Evolutionary conservation across 208 protist genomes (phyloP).

Genomic region (Willaertia magna): DNA sequence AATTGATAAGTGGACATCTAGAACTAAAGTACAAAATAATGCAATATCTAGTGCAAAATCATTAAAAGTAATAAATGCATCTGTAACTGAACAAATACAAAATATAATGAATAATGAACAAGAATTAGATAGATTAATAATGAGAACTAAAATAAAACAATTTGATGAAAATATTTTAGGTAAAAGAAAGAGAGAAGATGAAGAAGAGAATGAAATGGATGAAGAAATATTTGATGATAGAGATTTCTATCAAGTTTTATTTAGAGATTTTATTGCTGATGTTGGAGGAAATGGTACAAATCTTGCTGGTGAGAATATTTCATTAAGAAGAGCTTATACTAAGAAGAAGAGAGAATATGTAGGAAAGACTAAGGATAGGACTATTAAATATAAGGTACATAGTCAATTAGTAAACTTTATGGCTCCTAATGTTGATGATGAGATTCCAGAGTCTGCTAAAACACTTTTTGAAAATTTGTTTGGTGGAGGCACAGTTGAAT

Average conservation of each 20-base stretch:
- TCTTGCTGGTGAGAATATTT: neutral
- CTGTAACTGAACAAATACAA: neutral
- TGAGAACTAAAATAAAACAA: neutral
- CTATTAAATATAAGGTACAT: neutral
- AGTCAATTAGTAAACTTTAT: neutral
- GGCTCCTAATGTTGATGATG: neutral
- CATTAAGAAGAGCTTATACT: neutral
- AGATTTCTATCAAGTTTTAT: constrained; percentile 4
- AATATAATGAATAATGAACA: neutral
- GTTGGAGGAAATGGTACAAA: neutral
- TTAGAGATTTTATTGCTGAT: constrained; percentile 9
- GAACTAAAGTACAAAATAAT: neutral
- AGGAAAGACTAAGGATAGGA: neutral
- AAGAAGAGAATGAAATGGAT: neutral
- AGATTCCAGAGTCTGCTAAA: neutral
- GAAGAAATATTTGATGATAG: constrained; percentile 1
- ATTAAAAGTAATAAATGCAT: neutral
- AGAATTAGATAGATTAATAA: neutral
- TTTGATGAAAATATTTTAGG: neutral
- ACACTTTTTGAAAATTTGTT: constrained; percentile 3
- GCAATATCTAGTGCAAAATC: neutral
- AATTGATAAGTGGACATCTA: neutral
- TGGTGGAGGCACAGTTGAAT: neutral
- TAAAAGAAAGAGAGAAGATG: neutral
- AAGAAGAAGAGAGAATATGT: neutral